Percentiles rank a stretch among this genome's conserved stretches.
Conservation (phyloP, 78 protist genomes). For the Dictyostelium intermedium region DNA sequence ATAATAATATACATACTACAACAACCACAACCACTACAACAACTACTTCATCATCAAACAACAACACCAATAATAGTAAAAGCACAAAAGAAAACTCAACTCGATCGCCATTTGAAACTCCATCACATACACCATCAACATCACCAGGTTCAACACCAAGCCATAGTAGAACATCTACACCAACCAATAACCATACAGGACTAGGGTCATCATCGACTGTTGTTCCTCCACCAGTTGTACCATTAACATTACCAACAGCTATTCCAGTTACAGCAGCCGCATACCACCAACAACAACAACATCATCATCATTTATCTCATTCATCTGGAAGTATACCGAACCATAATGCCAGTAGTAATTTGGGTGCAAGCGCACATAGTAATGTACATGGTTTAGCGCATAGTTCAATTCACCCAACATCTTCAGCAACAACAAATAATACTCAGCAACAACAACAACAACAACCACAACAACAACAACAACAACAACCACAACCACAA, state of each 20-base stretch:
- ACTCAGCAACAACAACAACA: neutral
- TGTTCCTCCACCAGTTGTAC: neutral
- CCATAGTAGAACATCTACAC: conserved; percentile 68
- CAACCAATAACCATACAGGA: neutral
- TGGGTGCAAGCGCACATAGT: neutral
- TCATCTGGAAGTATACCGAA: conserved; percentile 31
- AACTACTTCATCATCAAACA: neutral
- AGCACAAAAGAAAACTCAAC: neutral
- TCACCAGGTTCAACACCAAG: conserved; percentile 65
- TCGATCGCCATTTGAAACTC: conserved; percentile 49
- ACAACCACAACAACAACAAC: neutral
- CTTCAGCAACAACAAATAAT: neutral
- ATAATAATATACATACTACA: neutral
- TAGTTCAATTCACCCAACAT: neutral
- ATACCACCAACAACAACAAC: neutral
- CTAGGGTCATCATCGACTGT: neutral
- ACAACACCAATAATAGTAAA: neutral
- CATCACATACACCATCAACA: conserved; percentile 50
- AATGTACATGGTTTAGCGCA: neutral
- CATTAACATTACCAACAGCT: neutral
- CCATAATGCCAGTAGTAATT: neutral
- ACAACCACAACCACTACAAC: neutral
- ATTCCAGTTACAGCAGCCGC: neutral
- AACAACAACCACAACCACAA: neutral
- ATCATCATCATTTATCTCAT: neutral